A percentile compares a stretch with the other conserved stretches of the same genome.
These are phyloP conservation scores for Raphidocelis subcapitata DNA, from an alignment of 139 green algal species.

Conservation along the genomic window DNA sequence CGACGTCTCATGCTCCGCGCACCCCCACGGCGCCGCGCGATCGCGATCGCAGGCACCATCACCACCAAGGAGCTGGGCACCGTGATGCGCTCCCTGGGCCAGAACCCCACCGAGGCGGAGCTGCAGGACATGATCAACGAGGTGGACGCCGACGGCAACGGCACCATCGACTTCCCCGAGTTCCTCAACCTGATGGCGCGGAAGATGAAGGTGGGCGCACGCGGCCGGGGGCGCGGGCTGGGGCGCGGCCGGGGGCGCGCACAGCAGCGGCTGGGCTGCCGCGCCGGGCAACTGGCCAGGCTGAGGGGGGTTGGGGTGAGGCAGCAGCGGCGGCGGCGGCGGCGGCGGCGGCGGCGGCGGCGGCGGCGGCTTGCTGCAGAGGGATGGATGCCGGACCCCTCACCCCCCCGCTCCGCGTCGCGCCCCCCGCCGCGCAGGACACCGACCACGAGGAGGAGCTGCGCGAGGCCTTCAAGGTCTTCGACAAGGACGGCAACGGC, in stretches of 20 bases:
- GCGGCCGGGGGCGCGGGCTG: too few species aligned
- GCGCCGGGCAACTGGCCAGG: too few species aligned
- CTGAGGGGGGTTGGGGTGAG: too few species aligned
- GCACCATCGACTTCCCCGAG: slow-evolving; percentile 99
- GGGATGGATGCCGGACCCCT: too few species aligned
- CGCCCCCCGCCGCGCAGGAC: slow-evolving; percentile 51
- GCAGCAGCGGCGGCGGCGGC: too few species aligned
- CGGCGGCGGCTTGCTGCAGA: too few species aligned
- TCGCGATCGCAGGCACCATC: slow-evolving; percentile 72
- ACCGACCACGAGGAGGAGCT: slow-evolving; percentile 97
- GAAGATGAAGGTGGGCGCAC: slow-evolving; percentile 93
- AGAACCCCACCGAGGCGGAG: slow-evolving; percentile 99
- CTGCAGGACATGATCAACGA: slow-evolving; percentile 99
- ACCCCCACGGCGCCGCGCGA: too few species aligned
- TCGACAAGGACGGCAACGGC: slow-evolving; percentile 99
- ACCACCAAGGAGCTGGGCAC: slow-evolving; percentile 99
- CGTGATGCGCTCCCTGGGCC: slow-evolving; percentile 98
- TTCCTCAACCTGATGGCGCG: slow-evolving; percentile 98
- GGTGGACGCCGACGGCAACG: slow-evolving; percentile 98
- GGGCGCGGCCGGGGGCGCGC: too few species aligned
- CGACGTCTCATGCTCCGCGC: too few species aligned
- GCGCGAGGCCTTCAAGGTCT: slow-evolving; percentile 99
- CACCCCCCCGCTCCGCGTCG: too few species aligned
- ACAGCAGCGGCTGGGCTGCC: too few species aligned
- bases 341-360: too few species aligned